phyloP scores from a whole-genome alignment of 176 grass and related monocot species.

The Carex scoparia region DNA sequence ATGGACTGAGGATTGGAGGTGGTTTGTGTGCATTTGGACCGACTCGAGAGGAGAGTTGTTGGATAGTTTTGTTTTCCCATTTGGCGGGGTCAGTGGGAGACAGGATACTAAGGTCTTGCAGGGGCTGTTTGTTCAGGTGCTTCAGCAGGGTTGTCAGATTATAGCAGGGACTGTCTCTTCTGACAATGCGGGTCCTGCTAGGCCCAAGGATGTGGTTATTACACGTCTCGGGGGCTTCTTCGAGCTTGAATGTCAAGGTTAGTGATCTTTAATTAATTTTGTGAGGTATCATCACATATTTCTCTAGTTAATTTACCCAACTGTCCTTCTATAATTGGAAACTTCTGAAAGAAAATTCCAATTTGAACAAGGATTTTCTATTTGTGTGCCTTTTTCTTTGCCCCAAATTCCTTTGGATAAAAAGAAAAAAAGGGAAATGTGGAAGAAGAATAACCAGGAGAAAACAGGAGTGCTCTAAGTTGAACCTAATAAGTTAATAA shows the following conservation, averaged over 20 bases:
- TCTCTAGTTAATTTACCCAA: neutral
- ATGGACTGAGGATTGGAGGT: conserved; percentile 98
- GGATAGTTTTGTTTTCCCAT: conserved; percentile 85
- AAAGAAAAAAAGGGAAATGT: neutral
- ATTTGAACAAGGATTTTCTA: neutral
- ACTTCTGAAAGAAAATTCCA: neutral
- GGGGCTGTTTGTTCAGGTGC: conserved; percentile 91
- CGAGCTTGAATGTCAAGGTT: conserved; percentile 99
- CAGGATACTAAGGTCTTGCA: conserved; percentile 98
- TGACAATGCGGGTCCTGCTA: conserved; percentile 48
- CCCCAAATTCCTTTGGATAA: neutral
- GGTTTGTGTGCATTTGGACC: conserved; percentile 96
- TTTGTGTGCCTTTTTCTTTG: neutral
- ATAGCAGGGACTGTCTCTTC: conserved; percentile 41
- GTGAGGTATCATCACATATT: neutral
- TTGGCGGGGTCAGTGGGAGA: conserved; percentile 90
- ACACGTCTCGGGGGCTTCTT: conserved; percentile 83
- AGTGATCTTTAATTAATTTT: neutral
- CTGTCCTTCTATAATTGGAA: neutral
- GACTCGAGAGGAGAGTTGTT: conserved; percentile 94
- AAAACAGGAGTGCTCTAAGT: neutral
- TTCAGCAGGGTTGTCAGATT: conserved; percentile 97
- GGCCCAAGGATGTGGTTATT: conserved; percentile 80
- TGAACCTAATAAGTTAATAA: neutral
- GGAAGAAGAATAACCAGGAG: neutral